These are phyloP conservation scores for Lachnellula suecica DNA, from an alignment of 2,329 filamentous ascomycete species.

Conservation along the genomic window DNA sequence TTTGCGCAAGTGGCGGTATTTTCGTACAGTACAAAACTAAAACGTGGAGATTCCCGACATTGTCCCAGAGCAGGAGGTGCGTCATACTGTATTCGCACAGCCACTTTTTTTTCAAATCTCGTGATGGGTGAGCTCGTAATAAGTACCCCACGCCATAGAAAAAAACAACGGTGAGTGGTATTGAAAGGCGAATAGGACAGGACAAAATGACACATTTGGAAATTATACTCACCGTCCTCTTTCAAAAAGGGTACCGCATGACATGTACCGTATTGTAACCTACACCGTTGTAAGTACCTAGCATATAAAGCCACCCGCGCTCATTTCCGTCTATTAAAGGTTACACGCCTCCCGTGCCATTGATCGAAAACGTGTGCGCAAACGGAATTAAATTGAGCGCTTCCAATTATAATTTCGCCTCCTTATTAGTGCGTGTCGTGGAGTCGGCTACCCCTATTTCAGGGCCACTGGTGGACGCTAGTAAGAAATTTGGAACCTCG, in stretches of 20 bases:
- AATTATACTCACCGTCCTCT: too few species aligned
- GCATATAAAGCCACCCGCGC: neutral
- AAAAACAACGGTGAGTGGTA: too few species aligned
- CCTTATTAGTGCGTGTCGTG: neutral
- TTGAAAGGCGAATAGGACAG: too few species aligned
- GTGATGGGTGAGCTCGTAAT: slow-evolving; percentile 15
- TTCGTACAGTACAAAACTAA: neutral
- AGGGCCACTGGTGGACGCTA: neutral
- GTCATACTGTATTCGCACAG: slow-evolving; percentile 8
- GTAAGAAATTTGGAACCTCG: slow-evolving; percentile 8
- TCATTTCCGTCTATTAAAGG: too few species aligned
- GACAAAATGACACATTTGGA: too few species aligned
- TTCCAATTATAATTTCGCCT: slow-evolving; percentile 2
- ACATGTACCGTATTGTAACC: too few species aligned
- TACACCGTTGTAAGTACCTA: neutral
- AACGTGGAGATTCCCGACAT: neutral
- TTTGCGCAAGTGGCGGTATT: too few species aligned
- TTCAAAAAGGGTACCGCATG: too few species aligned
- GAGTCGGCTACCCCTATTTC: neutral
- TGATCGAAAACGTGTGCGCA: slow-evolving; percentile 19
- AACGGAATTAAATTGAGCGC: slow-evolving; percentile 8
- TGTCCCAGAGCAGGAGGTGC: neutral
- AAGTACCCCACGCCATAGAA: too few species aligned
- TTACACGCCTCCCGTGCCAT: slow-evolving; percentile 16
- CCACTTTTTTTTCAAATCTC: slow-evolving; percentile 16